These are phyloP conservation scores for Hymenoscyphus infarciens DNA, from an alignment of 2,329 filamentous ascomycete genomes.

Conservation along the genomic window DNA sequence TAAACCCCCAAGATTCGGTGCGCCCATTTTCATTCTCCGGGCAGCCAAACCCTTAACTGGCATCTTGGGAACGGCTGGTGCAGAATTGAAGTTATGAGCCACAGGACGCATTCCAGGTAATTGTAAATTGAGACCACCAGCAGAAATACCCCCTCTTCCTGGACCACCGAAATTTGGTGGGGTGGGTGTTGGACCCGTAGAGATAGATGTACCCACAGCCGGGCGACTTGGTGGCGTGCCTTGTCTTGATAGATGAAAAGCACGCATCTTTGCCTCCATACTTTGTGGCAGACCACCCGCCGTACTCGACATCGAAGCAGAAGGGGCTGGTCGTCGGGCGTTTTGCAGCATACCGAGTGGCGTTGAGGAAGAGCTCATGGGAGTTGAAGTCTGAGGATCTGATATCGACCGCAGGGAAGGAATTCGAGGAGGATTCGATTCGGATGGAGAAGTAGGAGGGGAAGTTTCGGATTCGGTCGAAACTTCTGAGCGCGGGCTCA, in stretches of 20 bases:
- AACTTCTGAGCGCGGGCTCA: conserved; percentile 17
- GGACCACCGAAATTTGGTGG: conserved; percentile 20
- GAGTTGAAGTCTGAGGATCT: conserved; percentile 48
- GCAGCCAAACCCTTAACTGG: conserved; percentile 58
- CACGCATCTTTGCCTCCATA: conserved; percentile 66
- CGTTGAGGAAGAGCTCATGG: conserved; percentile 80
- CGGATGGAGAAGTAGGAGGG: conserved; percentile 16
- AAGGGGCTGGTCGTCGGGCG: conserved; percentile 49
- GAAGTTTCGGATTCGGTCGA: conserved; percentile 19
- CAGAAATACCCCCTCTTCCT: conserved; percentile 35
- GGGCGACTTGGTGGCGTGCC: conserved; percentile 45
- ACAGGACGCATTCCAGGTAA: conserved; percentile 43
- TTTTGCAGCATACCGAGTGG: conserved; percentile 72
- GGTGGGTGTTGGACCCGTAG: conserved; percentile 36
- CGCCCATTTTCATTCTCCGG: conserved; percentile 49
- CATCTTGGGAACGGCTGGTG: conserved; percentile 45
- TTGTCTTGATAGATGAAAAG: conserved; percentile 63
- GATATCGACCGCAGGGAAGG: conserved; percentile 59
- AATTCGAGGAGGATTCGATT: conserved; percentile 42
- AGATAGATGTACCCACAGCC: conserved; percentile 31
- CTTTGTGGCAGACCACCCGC: conserved; percentile 55
- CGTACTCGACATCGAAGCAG: conserved; percentile 13
- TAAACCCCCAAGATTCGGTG: conserved; percentile 52
- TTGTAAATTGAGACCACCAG: conserved; percentile 39
- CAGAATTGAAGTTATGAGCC: conserved; percentile 45